phyloP scores from a whole-genome alignment of 2,329 filamentous ascomycete species.

The Penicillium fuscoglaucum region DNA sequence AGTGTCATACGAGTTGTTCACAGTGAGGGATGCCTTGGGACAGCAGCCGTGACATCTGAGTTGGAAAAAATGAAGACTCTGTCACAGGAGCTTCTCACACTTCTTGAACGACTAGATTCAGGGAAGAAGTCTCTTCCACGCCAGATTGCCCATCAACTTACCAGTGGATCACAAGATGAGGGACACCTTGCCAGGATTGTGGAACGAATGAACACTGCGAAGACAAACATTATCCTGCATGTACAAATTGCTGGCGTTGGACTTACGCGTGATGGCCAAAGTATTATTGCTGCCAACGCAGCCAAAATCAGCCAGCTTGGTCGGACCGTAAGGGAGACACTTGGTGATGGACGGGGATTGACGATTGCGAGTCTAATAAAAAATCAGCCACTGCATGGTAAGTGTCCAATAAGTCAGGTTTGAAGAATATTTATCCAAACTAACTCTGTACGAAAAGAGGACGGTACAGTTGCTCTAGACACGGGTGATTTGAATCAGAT shows the following conservation, averaged over 20 bases:
- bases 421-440: neutral
- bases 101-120: neutral
- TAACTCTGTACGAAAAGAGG: neutral
- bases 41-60: neutral
- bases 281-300: neutral
- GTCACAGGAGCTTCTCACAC: neutral
- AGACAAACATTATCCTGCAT: neutral
- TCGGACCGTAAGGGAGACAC: neutral
- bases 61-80: neutral
- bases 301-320: neutral
- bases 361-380: neutral
- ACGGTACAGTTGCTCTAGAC: neutral
- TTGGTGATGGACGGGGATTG: neutral
- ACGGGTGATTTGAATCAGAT: neutral
- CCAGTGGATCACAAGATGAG: neutral
- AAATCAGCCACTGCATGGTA: neutral
- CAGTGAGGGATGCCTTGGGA: neutral
- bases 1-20: neutral
- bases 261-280: neutral
- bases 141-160: neutral
- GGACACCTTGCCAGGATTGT: neutral
- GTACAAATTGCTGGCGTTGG: neutral
- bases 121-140: neutral
- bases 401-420: accelerated
- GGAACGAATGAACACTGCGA: neutral